Evolutionary conservation across 108 stramenopile genomes (phyloP).

Genomic region (Cyclostephanos invisitatus): DNA sequence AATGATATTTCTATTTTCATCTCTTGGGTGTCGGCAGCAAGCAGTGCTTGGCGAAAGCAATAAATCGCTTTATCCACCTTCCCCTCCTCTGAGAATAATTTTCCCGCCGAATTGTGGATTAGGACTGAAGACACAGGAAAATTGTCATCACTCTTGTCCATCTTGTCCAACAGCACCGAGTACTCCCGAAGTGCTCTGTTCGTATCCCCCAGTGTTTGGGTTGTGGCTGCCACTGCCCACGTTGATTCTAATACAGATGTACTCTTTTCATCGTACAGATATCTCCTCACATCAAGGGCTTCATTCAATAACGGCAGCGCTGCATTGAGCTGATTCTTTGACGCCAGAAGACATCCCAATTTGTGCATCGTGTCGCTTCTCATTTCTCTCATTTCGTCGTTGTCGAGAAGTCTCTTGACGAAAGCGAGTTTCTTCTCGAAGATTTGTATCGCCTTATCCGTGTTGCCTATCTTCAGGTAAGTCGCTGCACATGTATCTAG

Average conservation of each 20-base stretch:
- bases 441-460: constrained; percentile 24
- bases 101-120: constrained; percentile 40
- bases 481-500: constrained; percentile 35
- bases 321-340: constrained; percentile 22
- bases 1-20: constrained; percentile 17
- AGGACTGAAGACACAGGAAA: constrained; percentile 23
- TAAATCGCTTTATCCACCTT: constrained; percentile 25
- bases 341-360: constrained; percentile 41
- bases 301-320: constrained; percentile 34
- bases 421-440: constrained; percentile 34
- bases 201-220: constrained; percentile 27
- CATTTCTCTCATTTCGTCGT: constrained; percentile 38
- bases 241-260: constrained; percentile 41
- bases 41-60: constrained; percentile 33
- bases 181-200: constrained; percentile 35
- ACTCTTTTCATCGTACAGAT: constrained; percentile 35
- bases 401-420: constrained; percentile 15
- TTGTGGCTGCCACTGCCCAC: constrained; percentile 48
- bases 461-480: constrained; percentile 31
- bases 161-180: constrained; percentile 32
- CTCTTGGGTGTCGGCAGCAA: constrained; percentile 12
- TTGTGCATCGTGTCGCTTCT: constrained; percentile 45
- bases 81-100: constrained; percentile 35
- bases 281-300: constrained; percentile 37
- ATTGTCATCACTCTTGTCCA: constrained; percentile 16